Base-by-base conservation (phyloP, 371 early-diverging fungal genomes). In the Apophysomyces trapeziformis region DNA sequence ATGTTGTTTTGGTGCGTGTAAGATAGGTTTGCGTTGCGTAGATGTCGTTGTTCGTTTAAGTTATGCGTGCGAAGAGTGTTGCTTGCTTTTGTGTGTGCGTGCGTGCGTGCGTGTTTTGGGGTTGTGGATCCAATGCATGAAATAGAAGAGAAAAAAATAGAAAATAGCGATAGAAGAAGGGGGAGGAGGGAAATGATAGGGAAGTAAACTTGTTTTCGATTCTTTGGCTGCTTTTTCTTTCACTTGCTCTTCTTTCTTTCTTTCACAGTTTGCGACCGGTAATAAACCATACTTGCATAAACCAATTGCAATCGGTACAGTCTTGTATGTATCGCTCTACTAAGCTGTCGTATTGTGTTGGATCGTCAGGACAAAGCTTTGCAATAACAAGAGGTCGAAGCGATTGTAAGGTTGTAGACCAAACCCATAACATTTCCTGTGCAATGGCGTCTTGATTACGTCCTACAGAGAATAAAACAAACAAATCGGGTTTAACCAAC, bases 261-360 rank as follows among this genome's bases (percentile, higher is more conserved):
- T 14, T 14, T 43, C 43, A 41, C 38, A 38, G 70, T 57, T 75
- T 75, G 38, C 73, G 74, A 14, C 67, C 79, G 61, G 69, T 61
- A 18, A 65, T 38, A 12, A 73, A 72, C 65, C 70, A 68, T 12
- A 74, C 18, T 57, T 74, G 72, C 16, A 72, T 61, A 38, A 44
- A 58, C 76, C 76, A 79, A 21, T 68, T 65, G 44, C 66, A 71
- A 50, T 72, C 68, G 36, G 62, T 65, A 61, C 75, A 72, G 7
- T 76, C 78, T 60, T 80, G 68, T 26, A 77, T 61, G 64, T 75
- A 80, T 26, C 67, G 60, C 16, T 80, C 74, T 8, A 80, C 58
- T 1, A 71, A 38, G 1, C 39, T 5, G 32, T 63, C 38, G 36
- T 77, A 80, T 21, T 68, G 57, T 7, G 75, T 72, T 26, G 69